A percentile compares a stretch with the other conserved stretches of the same genome.
phyloP scores from a whole-genome alignment of 306 rosid genomes.

The Benincasa hispida region DNA sequence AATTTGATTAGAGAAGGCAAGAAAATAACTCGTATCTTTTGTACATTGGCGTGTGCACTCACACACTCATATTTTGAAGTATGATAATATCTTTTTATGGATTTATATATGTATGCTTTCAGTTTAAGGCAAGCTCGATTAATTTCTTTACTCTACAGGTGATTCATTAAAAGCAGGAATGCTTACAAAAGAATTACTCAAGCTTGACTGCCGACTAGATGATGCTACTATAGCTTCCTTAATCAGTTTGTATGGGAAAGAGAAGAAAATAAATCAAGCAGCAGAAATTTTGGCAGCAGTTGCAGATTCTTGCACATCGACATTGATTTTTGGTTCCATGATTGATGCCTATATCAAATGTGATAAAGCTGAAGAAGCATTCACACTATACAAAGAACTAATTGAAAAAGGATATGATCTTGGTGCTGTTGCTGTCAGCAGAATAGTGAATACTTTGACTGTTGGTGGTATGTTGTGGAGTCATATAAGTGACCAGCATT shows the following conservation, averaged over 20 bases:
- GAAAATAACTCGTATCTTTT: background rate
- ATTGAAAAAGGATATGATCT: constrained; percentile 42
- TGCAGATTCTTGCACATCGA: constrained; percentile 28
- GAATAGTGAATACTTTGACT: constrained; percentile 61
- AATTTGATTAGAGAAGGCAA: constrained; percentile 58
- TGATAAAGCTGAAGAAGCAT: constrained; percentile 62
- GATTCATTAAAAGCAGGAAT: constrained; percentile 62
- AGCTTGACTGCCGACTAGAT: constrained; percentile 39
- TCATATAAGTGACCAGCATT: constrained; percentile 5
- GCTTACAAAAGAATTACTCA: constrained; percentile 28
- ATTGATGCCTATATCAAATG: constrained; percentile 73
- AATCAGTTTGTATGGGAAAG: constrained; percentile 57
- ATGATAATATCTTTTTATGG: background rate
- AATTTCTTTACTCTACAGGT: constrained; percentile 32
- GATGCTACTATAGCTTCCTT: constrained; percentile 46
- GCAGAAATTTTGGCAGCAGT: constrained; percentile 49
- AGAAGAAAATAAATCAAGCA: constrained; percentile 52
- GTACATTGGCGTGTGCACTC: too few relatives aligned
- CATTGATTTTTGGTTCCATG: constrained; percentile 48
- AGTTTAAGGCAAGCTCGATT: background rate
- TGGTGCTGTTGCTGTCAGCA: constrained; percentile 76
- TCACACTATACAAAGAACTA: constrained; percentile 45
- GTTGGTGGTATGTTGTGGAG: constrained; percentile 38
- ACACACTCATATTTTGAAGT: background rate
- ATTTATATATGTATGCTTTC: constrained; percentile 12